These are phyloP conservation scores for Thelonectria olida DNA, from an alignment of 2,329 filamentous ascomycete genomes.

Conservation along the genomic window DNA sequence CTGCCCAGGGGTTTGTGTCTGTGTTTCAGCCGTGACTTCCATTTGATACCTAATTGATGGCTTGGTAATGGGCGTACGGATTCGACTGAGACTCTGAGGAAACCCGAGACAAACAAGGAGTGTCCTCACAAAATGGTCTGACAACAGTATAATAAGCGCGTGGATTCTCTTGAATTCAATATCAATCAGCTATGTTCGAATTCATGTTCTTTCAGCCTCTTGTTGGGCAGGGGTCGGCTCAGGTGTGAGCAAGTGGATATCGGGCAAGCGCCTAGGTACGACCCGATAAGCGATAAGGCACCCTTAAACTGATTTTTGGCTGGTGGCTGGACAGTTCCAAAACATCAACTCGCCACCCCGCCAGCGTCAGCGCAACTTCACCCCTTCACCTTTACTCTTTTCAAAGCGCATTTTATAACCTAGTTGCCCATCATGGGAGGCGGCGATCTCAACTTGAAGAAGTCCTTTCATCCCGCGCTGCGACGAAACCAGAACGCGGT, in stretches of 20 bases:
- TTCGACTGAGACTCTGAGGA: too few species aligned
- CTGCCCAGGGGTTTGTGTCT: neutral
- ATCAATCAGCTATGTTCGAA: too few species aligned
- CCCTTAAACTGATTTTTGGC: slow-evolving; percentile 15
- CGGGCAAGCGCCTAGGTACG: neutral
- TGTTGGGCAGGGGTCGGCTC: neutral
- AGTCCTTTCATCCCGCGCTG: slow-evolving; percentile 92
- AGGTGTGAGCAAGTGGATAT: neutral
- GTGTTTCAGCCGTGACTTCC: neutral
- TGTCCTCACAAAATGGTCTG: too few species aligned
- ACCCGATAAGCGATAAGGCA: slow-evolving; percentile 27
- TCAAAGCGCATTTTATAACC: slow-evolving; percentile 5
- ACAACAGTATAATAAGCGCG: too few species aligned
- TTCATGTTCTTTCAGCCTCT: neutral
- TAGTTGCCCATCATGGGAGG: slow-evolving; percentile 76
- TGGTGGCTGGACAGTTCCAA: slow-evolving; percentile 21
- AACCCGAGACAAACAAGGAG: too few species aligned
- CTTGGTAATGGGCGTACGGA: too few species aligned
- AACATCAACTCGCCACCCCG: slow-evolving; percentile 32
- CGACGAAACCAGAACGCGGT: slow-evolving; percentile 91
- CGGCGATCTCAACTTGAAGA: slow-evolving; percentile 94
- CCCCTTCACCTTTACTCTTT: slow-evolving; percentile 15
- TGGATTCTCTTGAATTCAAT: too few species aligned
- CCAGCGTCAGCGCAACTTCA: slow-evolving; percentile 21
- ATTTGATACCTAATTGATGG: too few species aligned